These are phyloP conservation scores for Debaryomyces psychrophilus DNA, from an alignment of 1,139 yeast genomes.

Conservation along the genomic window DNA sequence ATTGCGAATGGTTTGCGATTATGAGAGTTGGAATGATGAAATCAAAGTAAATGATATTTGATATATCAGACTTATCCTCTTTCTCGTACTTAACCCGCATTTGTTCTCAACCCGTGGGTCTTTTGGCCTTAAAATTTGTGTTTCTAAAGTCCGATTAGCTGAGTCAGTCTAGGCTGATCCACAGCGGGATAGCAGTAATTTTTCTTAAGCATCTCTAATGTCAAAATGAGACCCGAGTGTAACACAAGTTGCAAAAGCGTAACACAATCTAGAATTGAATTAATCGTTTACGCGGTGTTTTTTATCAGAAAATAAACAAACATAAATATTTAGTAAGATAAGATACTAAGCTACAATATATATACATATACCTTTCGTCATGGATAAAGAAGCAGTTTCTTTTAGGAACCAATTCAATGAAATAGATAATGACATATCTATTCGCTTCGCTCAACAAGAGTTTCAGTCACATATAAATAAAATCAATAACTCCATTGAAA, in stretches of 20 bases:
- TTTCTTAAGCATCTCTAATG: no score
- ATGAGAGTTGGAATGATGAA: not conserved
- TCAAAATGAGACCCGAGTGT: no score
- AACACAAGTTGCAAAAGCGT: no score
- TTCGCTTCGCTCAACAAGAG: slow-evolving; percentile 17
- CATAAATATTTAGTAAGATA: not conserved
- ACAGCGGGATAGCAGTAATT: no score
- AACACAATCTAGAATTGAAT: no score
- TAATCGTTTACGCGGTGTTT: not conserved
- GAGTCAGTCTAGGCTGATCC: no score
- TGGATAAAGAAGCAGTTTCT: slow-evolving; percentile 1
- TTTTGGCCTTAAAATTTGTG: no score
- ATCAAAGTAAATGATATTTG: not conserved
- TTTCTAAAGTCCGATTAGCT: no score
- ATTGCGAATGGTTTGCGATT: not conserved
- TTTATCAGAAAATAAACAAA: not conserved
- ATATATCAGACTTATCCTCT: not conserved
- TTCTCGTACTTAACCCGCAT: not conserved
- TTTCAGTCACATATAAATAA: slow-evolving; percentile 15
- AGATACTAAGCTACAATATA: not conserved
- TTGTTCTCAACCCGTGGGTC: no score
- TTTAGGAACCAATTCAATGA: not conserved
- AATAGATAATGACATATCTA: slow-evolving; percentile 4
- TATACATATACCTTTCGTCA: not conserved
- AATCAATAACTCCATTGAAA: slow-evolving; percentile 13